Conservation (phyloP, 495 filamentous ascomycete genomes). For the Penicillium waksmanii region DNA sequence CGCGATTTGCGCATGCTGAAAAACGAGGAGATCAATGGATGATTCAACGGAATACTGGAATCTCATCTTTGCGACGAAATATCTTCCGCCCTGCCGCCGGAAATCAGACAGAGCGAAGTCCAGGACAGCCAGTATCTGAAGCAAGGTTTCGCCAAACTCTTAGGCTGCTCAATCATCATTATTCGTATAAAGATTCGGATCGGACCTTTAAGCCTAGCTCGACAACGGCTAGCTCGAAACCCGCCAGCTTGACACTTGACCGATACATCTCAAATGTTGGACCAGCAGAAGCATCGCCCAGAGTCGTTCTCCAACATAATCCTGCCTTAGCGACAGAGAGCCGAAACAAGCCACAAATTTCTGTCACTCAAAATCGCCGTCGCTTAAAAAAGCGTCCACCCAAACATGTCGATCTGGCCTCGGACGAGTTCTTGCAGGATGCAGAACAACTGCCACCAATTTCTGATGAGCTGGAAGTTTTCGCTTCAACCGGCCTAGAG, state of each 20-base stretch:
- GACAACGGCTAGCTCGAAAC: conserved; percentile 36
- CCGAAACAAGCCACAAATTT: not conserved
- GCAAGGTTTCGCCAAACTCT: conserved; percentile 35
- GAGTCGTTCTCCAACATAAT: not conserved
- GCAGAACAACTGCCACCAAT: conserved; percentile 16
- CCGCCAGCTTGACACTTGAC: conserved; percentile 39
- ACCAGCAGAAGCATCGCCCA: not conserved
- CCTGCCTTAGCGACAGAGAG: not conserved
- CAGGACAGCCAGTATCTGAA: conserved; percentile 17
- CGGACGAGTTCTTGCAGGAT: conserved; percentile 30
- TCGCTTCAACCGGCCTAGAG: conserved; percentile 3
- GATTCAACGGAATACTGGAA: conserved; percentile 37
- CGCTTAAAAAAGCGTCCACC: conserved; percentile 55
- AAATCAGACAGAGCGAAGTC: conserved; percentile 33
- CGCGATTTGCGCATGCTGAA: conserved; percentile 19
- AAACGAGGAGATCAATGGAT: conserved; percentile 41
- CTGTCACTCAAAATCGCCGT: conserved; percentile 13
- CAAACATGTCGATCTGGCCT: conserved; percentile 50
- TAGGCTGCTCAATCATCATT: conserved; percentile 30
- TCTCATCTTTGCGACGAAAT: conserved; percentile 41
- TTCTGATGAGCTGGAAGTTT: conserved; percentile 19
- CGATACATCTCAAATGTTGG: conserved; percentile 39
- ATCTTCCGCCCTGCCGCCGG: conserved; percentile 43
- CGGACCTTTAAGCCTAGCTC: conserved; percentile 25
- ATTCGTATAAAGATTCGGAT: conserved; percentile 23